These are phyloP conservation scores for Fusarium sp. DNA, from an alignment of 2,329 filamentous ascomycete species.

Conservation along the genomic window DNA sequence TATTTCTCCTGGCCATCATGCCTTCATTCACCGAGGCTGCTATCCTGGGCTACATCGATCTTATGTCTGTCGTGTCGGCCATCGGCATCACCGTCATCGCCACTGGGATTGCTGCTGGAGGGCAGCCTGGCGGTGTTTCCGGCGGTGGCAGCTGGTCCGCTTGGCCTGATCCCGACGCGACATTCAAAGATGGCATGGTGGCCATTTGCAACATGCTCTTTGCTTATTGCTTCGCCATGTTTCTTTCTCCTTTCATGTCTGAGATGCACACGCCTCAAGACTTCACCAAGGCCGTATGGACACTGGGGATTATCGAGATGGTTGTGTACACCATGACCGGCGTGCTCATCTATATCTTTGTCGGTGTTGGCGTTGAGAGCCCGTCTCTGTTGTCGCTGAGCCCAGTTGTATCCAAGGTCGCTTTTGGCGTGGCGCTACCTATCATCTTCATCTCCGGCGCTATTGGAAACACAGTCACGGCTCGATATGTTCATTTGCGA, in stretches of 20 bases:
- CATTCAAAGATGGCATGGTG: conserved; percentile 62
- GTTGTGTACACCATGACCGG: conserved; percentile 70
- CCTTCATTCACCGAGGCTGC: conserved; percentile 50
- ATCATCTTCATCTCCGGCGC: conserved; percentile 76
- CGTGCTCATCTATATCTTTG: conserved; percentile 71
- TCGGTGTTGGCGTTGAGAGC: conserved; percentile 65
- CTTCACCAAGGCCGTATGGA: conserved; percentile 59
- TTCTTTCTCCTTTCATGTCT: conserved; percentile 56
- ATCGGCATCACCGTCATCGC: conserved; percentile 71
- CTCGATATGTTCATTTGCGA: conserved; percentile 50
- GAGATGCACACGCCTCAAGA: conserved; percentile 55
- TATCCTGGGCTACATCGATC: conserved; percentile 41
- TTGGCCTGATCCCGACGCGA: conserved; percentile 51
- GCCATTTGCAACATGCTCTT: conserved; percentile 72
- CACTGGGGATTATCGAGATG: conserved; percentile 67
- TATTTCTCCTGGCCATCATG: conserved; percentile 53
- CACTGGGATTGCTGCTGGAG: conserved; percentile 56
- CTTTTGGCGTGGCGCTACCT: conserved; percentile 62
- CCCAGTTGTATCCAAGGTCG: conserved; percentile 53
- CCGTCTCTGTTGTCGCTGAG: conserved; percentile 71
- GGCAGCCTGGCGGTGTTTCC: neutral
- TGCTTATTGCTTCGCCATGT: conserved; percentile 64
- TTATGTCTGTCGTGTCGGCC: conserved; percentile 54
- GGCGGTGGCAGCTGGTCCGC: conserved; percentile 48
- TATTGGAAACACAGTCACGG: conserved; percentile 60